phyloP scores from a whole-genome alignment of 345 rosid genomes.

The Gossypium arboreum region DNA sequence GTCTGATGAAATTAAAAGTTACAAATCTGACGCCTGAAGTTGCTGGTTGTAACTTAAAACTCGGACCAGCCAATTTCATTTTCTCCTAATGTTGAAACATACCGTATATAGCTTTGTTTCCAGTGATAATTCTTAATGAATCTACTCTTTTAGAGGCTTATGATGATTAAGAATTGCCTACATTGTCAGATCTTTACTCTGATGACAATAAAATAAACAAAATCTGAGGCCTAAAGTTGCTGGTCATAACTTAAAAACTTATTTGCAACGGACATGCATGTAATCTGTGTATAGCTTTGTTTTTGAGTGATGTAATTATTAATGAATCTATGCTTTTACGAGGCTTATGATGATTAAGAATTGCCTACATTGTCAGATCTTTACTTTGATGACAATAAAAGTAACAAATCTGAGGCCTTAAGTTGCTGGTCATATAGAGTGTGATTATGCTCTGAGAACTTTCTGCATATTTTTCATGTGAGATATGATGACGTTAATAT shows the following conservation, averaged over 20 bases:
- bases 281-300: not conserved
- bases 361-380: conserved; percentile 13
- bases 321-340: not conserved
- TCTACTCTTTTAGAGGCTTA: not conserved
- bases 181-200: conserved; percentile 5
- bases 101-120: not conserved
- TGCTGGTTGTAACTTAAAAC: not conserved
- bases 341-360: conserved; percentile 7
- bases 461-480: not conserved
- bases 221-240: conserved; percentile 1
- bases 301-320: not conserved
- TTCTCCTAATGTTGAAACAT: too few relatives aligned
- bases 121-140: not conserved
- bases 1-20: not conserved
- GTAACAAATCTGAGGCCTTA: not conserved
- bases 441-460: not conserved
- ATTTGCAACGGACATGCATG: too few relatives aligned
- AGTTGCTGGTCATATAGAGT: not conserved
- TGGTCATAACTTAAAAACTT: not conserved
- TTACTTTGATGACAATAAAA: not conserved
- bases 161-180: conserved; percentile 10
- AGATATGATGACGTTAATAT: not conserved
- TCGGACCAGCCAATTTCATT: too few relatives aligned
- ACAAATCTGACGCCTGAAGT: conserved; percentile 1
- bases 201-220: not conserved